A percentile compares a stretch with the other conserved stretches of the same genome.
phyloP scores from a whole-genome alignment of 2,329 filamentous ascomycete genomes.

The Ascochyta clinopodiicola region DNA sequence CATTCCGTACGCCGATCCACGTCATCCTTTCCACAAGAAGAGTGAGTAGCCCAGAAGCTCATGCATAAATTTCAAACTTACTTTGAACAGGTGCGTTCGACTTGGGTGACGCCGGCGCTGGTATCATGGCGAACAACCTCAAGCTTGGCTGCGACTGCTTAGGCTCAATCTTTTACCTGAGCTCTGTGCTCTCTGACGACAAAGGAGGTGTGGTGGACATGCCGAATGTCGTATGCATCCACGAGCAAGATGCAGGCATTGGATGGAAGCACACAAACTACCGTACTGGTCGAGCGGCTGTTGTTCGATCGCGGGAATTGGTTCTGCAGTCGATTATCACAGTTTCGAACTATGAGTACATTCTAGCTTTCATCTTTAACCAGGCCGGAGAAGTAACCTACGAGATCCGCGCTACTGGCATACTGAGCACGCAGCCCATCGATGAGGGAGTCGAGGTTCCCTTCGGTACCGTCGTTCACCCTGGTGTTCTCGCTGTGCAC shows the following conservation, averaged over 20 bases:
- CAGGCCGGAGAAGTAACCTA: slow-evolving; percentile 72
- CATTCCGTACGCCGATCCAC: slow-evolving; percentile 68
- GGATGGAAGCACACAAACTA: slow-evolving; percentile 78
- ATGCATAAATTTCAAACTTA: too few relatives aligned
- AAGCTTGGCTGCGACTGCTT: slow-evolving; percentile 74
- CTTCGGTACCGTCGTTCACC: slow-evolving; percentile 73
- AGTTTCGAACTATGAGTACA: slow-evolving; percentile 76
- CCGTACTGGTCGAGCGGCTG: slow-evolving; percentile 67
- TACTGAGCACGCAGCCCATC: slow-evolving; percentile 71
- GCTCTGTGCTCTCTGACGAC: slow-evolving; percentile 63
- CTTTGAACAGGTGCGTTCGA: slow-evolving; percentile 64
- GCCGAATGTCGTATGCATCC: slow-evolving; percentile 73
- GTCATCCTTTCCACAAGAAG: slow-evolving; percentile 72
- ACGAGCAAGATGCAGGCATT: slow-evolving; percentile 73
- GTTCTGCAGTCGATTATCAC: slow-evolving; percentile 75
- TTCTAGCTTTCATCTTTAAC: slow-evolving; percentile 74
- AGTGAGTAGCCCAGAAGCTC: too few relatives aligned
- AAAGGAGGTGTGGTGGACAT: slow-evolving; percentile 65
- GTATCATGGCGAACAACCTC: slow-evolving; percentile 72
- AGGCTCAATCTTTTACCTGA: slow-evolving; percentile 72
- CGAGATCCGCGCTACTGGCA: slow-evolving; percentile 72
- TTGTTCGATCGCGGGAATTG: slow-evolving; percentile 69
- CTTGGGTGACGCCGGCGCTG: slow-evolving; percentile 70
- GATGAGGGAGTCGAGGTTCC: slow-evolving; percentile 69
- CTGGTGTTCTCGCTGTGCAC: slow-evolving; percentile 71